Percentiles rank a stretch among this genome's conserved stretches.
phyloP scores from a whole-genome alignment of 148 eudicot genomes.

The Amaranthus hypochondriacus region DNA sequence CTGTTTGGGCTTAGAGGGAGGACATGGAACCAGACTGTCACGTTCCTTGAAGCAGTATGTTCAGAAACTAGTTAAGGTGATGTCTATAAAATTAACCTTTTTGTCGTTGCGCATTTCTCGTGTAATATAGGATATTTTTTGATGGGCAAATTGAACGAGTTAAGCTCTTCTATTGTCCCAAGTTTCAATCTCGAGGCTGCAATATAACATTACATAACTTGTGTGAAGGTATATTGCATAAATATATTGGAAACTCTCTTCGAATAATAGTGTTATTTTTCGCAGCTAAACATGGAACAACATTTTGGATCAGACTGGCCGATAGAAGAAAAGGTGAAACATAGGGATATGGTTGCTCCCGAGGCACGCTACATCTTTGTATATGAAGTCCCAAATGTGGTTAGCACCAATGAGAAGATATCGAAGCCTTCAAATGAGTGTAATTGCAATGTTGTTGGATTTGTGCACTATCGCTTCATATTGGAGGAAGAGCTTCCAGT shows the following conservation, averaged over 20 bases:
- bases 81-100: neutral
- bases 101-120: neutral
- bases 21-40: slow-evolving; percentile 61
- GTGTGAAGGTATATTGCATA: neutral
- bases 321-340: slow-evolving; percentile 72
- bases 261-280: slow-evolving; percentile 11
- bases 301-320: slow-evolving; percentile 83
- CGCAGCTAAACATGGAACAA: slow-evolving; percentile 77
- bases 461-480: slow-evolving; percentile 74
- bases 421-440: slow-evolving; percentile 22
- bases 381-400: slow-evolving; percentile 28
- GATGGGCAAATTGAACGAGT: neutral
- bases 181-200: neutral
- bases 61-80: slow-evolving; percentile 70
- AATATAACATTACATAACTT: neutral
- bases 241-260: neutral
- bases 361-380: slow-evolving; percentile 88
- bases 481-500: slow-evolving; percentile 90
- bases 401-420: slow-evolving; percentile 15
- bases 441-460: slow-evolving; percentile 59
- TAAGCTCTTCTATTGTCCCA: too few species aligned
- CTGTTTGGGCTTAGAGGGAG: slow-evolving; percentile 52
- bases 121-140: neutral
- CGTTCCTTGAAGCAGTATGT: slow-evolving; percentile 55
- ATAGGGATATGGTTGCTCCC: slow-evolving; percentile 70